Evolutionary conservation across 345 rosid species (phyloP), one percentile per base, ranked within the genome.

Genomic region (Angophora floribunda): DNA sequence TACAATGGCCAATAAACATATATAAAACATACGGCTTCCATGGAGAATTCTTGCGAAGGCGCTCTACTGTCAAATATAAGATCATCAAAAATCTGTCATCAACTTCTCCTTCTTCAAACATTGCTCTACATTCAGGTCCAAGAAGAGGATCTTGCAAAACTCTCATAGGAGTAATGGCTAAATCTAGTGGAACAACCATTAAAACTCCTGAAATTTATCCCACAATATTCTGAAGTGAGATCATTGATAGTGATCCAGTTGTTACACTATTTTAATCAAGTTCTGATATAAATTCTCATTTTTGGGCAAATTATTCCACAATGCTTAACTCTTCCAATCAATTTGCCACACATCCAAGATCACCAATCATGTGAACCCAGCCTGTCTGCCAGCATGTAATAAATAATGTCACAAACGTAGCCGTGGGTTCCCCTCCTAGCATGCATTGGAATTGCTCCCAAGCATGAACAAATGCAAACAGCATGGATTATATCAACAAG

Each of bases 121-220:
- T 93, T 51, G 96, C 93, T 91, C 96, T 93, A 90, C 98, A 97
- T 63, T 96, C 96, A 30, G 96, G 95, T 88, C 99, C 99, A 65
- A 96, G 86, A 86, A 95, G 94, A 91, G 99, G 97, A 88, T 97
- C 99, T 92, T 97, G 97, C 91, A 97, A 92, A 61, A 96, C 99
- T 86, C 98, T 95, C 99, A 97, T 97, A 9, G 99, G 99, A 67
- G 99, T 96, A 88, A 97, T 96, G 32, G 98, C 97, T 89, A 97
- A 92, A 91, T 94, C 93, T 78, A 96, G 94, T 10, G 99, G 98
- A 94, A 95, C 97, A 88, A 95, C 95, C 30, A 97, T 88, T 80
- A 96, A 90, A 79, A 96, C 95, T 78, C 96, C 99, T 96, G 96
- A 89, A 61, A 89, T 87, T 86, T 86, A 41, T 26, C 80, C 70